Evolutionary conservation across 352 stramenopile genomes (phyloP).

Genomic region (Thalassiosira mediterranea): DNA sequence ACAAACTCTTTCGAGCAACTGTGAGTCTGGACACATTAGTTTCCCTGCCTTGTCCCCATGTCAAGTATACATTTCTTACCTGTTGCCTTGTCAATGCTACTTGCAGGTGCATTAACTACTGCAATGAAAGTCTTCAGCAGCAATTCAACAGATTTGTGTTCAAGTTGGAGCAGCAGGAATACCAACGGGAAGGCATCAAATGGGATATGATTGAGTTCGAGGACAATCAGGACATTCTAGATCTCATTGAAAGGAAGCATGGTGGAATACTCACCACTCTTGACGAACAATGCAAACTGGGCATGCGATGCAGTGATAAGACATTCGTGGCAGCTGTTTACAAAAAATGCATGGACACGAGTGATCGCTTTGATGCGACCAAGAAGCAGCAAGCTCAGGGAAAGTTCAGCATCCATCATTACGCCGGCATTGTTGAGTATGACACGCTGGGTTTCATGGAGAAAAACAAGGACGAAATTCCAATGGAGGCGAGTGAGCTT

Average conservation of each 20-base stretch:
- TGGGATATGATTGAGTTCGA: slow-evolving; percentile 94
- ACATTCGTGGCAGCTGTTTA: slow-evolving; percentile 65
- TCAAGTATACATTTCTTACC: no score
- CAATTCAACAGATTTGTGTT: slow-evolving; percentile 90
- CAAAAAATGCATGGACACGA: slow-evolving; percentile 53
- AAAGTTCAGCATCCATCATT: slow-evolving; percentile 93
- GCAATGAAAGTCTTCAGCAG: slow-evolving; percentile 93
- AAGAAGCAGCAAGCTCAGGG: slow-evolving; percentile 67
- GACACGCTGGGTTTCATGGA: slow-evolving; percentile 93
- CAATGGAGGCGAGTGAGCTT: slow-evolving; percentile 73
- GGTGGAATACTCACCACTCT: slow-evolving; percentile 84
- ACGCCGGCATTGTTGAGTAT: slow-evolving; percentile 94
- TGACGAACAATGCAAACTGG: slow-evolving; percentile 81
- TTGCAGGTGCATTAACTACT: slow-evolving; percentile 93
- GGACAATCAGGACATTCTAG: slow-evolving; percentile 89
- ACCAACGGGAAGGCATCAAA: slow-evolving; percentile 88
- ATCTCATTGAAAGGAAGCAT: slow-evolving; percentile 87
- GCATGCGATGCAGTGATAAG: slow-evolving; percentile 61
- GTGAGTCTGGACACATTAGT: no score
- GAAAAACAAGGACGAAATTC: slow-evolving; percentile 97
- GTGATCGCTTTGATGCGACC: slow-evolving; percentile 59
- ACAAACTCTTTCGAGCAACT: slow-evolving; percentile 96
- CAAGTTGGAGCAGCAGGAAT: slow-evolving; percentile 88
- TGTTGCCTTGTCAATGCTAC: no score
- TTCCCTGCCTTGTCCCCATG: no score